Conservation (phyloP, 1,139 yeast species). For the Cylindricascospora bacillispora region DNA sequence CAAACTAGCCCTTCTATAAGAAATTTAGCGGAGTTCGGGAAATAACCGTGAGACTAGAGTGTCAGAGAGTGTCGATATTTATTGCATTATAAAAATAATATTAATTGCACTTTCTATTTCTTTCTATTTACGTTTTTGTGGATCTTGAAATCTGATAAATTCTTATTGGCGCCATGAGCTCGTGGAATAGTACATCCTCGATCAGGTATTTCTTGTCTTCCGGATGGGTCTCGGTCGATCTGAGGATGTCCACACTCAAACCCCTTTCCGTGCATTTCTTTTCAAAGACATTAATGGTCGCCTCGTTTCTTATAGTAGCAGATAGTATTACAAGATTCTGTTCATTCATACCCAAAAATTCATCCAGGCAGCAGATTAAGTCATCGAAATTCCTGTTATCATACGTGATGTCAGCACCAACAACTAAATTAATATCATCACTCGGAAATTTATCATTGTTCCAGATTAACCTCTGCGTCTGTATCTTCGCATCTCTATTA, state of each 20-base stretch:
- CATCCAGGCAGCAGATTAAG: constrained; percentile 39
- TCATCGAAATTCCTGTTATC: constrained; percentile 49
- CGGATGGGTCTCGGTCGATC: constrained; percentile 7
- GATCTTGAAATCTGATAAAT: constrained; percentile 11
- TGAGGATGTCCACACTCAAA: constrained; percentile 24
- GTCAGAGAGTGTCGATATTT: constrained; percentile 44
- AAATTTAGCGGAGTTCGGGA: constrained; percentile 38
- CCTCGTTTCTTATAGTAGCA: constrained; percentile 59
- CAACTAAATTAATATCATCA: constrained; percentile 32
- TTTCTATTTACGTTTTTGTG: constrained; percentile 1
- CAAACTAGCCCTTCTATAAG: constrained; percentile 32
- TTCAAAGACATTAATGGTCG: constrained; percentile 47
- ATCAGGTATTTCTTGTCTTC: constrained; percentile 3
- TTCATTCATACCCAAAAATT: constrained; percentile 23
- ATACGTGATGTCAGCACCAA: constrained; percentile 84
- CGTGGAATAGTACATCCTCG: constrained; percentile 6
- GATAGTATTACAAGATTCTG: constrained; percentile 37
- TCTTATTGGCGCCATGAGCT: constrained; percentile 18
- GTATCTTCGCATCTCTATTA: constrained; percentile 10
- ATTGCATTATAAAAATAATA: too few relatives aligned
- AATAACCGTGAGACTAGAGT: constrained; percentile 35
- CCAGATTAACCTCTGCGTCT: constrained; percentile 49
- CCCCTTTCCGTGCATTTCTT: constrained; percentile 23
- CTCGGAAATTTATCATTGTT: constrained; percentile 31
- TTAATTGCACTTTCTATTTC: constrained; percentile 11